Base-by-base conservation (phyloP, 352 stramenopile species). In the Paralagenidium karlingii region DNA sequence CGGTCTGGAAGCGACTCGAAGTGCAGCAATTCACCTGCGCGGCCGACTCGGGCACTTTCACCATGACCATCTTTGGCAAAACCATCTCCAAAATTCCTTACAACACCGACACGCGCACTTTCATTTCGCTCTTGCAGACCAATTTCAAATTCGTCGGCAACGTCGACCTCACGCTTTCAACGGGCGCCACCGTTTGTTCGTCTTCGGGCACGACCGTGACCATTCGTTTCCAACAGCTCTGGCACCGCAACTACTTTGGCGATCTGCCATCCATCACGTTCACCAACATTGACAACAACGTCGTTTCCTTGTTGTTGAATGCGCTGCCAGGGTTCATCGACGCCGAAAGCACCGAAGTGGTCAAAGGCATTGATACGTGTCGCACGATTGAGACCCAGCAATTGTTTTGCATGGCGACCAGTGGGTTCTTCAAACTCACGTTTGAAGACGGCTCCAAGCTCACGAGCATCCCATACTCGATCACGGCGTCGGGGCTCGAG, bases 11-110 rank as follows among this genome's bases (percentile, higher is more conserved):
- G 40, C 55, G 63, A 5, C 34, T 79, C 26, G 74, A 88, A 50
- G 65, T 82, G 18, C 74, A 88, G 43, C 67, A 78, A 28, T 88
- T 88, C 39, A 81, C 83, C 26, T 88, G 74, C 38, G 71, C 71
- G 6, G 74, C 74, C 0, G 66, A 82, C 43, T 51, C 55, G 0
- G 74, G 70, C 0, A 43, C 58, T 13, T 81, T 85, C n/a, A 53
- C 63, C 5, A 41, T 85, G 36, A 78, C 57, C 5, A 73, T 84
- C 30, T 59, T 41, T 22, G 68, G 68, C 33, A 28, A 74, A 21
- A 81, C 68, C 2, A 48, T 87, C 20, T 44, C 53, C 4, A 60
- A 55, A 24, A 79, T 84, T 30, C 70, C 74, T 13, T 79, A 54
- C 45, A 78, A 69, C 13, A 51, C 60, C 3, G 67, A 84, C 33